Evolutionary conservation across 495 filamentous ascomycete species (phyloP).

Genomic region (Podospora sp.): DNA sequence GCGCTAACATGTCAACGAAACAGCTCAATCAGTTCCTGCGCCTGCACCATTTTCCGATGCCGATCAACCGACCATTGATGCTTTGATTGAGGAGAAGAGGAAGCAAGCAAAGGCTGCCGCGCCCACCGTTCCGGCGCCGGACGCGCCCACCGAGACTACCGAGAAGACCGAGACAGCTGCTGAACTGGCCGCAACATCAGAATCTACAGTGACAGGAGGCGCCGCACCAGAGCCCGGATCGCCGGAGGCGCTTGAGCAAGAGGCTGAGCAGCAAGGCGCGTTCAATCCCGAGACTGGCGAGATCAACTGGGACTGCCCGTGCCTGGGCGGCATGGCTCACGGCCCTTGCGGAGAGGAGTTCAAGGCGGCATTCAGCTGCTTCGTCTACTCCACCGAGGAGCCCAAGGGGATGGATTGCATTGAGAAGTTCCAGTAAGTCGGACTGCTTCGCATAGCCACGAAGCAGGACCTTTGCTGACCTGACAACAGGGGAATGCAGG

Average conservation of each 20-base stretch:
- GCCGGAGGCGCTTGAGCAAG: slow-evolving; percentile 69
- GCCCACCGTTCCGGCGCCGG: slow-evolving; percentile 28
- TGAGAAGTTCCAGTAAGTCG: slow-evolving; percentile 88
- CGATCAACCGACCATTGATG: slow-evolving; percentile 53
- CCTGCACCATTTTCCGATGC: slow-evolving; percentile 48
- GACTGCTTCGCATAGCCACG: not conserved
- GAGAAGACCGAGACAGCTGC: slow-evolving; percentile 27
- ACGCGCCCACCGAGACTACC: slow-evolving; percentile 22
- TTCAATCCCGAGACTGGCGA: slow-evolving; percentile 98
- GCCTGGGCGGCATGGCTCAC: slow-evolving; percentile 94
- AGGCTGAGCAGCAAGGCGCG: slow-evolving; percentile 82
- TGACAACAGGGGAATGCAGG: slow-evolving; percentile 78
- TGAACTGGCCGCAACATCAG: slow-evolving; percentile 27
- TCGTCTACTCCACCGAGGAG: slow-evolving; percentile 90
- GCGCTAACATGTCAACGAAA: slow-evolving; percentile 8
- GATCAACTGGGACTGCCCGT: slow-evolving; percentile 99
- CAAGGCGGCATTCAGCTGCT: slow-evolving; percentile 93
- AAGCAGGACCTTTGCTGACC: slow-evolving; percentile 31
- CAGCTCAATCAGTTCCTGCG: slow-evolving; percentile 38
- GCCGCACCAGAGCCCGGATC: slow-evolving; percentile 31
- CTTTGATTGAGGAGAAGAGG: slow-evolving; percentile 55
- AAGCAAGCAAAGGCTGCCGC: slow-evolving; percentile 37
- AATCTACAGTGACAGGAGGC: slow-evolving; percentile 22
- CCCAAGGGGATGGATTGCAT: slow-evolving; percentile 99
- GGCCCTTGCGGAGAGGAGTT: slow-evolving; percentile 96